These are phyloP conservation scores for Collybia mongolica DNA, from an alignment of 768 basidiomycete species.

Conservation along the genomic window DNA sequence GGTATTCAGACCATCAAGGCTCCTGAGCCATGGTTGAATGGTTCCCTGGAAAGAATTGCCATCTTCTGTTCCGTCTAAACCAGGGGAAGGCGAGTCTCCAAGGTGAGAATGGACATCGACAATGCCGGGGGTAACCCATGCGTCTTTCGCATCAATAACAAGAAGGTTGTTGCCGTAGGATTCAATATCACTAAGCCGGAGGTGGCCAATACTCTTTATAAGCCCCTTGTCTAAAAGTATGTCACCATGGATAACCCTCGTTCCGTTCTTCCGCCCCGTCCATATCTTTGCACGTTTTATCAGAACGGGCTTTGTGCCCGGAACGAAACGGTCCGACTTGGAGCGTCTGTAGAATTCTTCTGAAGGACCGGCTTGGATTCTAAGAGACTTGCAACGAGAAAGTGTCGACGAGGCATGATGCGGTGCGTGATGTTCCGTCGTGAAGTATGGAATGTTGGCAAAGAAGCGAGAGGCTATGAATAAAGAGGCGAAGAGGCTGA, in stretches of 20 bases:
- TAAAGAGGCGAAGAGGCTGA: conserved; percentile 6
- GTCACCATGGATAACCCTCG: conserved; percentile 61
- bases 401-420: conserved; percentile 28
- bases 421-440: conserved; percentile 11
- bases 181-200: conserved; percentile 27
- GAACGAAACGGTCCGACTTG: conserved; percentile 64
- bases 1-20: conserved; percentile 78
- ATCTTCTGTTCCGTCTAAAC: conserved; percentile 51
- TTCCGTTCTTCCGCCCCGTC: conserved; percentile 74
- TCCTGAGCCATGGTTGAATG: conserved; percentile 62
- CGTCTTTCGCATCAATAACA: conserved; percentile 60
- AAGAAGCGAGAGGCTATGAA: neutral
- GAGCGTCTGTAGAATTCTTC: conserved; percentile 45
- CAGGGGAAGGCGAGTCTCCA: conserved; percentile 52
- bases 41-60: conserved; percentile 51
- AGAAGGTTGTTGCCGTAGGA: conserved; percentile 36
- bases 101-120: conserved; percentile 71
- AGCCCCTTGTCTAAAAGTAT: conserved; percentile 70
- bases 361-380: conserved; percentile 40
- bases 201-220: conserved; percentile 56
- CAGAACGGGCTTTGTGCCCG: conserved; percentile 60
- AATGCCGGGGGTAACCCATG: conserved; percentile 81
- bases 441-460: neutral
- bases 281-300: conserved; percentile 80
- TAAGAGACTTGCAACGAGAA: conserved; percentile 42